Evolutionary conservation across 805 yeast genomes (phyloP).

Genomic region (Cyberlindnera mrakii): DNA sequence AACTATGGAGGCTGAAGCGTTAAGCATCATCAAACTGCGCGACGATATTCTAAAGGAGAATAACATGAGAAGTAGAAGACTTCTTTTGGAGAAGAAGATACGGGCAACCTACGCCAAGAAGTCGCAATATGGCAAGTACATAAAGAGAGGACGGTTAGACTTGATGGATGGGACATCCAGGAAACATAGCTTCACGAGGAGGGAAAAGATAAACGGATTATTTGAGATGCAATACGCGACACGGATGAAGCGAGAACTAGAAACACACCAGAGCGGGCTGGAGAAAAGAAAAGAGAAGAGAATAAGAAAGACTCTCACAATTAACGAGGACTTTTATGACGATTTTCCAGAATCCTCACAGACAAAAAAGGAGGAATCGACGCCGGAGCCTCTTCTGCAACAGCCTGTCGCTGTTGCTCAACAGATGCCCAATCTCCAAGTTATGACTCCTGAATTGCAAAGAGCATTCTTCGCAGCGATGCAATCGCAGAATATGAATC

Average conservation of each 20-base stretch:
- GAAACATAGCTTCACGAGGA: slow-evolving; percentile 10
- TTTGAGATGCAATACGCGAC: slow-evolving; percentile 4
- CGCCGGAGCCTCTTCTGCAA: neutral
- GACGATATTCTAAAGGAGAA: slow-evolving; percentile 8
- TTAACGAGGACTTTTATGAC: neutral
- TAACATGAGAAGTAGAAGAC: slow-evolving; percentile 3
- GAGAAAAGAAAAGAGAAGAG: neutral
- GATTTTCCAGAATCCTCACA: slow-evolving; percentile 1
- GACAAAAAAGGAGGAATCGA: neutral
- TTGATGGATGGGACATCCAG: slow-evolving; percentile 15
- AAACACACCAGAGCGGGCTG: neutral
- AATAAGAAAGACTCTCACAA: neutral
- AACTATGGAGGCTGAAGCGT: slow-evolving; percentile 9
- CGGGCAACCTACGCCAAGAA: slow-evolving; percentile 14
- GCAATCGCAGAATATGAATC: too few species aligned
- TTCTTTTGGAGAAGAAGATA: slow-evolving; percentile 17
- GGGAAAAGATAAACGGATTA: slow-evolving; percentile 11
- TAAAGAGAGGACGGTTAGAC: slow-evolving; percentile 22
- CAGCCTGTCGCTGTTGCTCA: neutral
- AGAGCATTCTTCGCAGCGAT: too few species aligned
- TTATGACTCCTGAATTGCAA: too few species aligned
- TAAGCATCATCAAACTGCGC: slow-evolving; percentile 12
- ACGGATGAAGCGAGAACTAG: neutral
- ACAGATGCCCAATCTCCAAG: too few species aligned
- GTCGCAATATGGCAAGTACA: slow-evolving; percentile 16